Percentiles rank a stretch among this genome's conserved stretches.
Evolutionary conservation across 2,329 filamentous ascomycete species (phyloP).

Genomic region (Fusarium bulbicola): DNA sequence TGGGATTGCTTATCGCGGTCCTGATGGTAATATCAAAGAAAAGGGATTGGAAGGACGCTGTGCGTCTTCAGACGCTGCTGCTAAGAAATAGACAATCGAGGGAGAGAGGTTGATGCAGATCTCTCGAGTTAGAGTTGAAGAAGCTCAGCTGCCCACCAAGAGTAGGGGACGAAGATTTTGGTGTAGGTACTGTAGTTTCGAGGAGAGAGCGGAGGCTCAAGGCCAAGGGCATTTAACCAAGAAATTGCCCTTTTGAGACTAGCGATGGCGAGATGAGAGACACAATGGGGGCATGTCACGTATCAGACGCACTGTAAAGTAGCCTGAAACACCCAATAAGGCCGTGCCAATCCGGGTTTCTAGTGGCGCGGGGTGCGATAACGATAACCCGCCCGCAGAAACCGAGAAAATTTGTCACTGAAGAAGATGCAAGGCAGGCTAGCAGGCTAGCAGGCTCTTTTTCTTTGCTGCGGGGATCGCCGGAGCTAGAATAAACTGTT

Average conservation of each 20-base stretch:
- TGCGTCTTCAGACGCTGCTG: background rate
- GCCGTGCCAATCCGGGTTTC: slow-evolving; percentile 13
- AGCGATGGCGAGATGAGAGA: slow-evolving; percentile 23
- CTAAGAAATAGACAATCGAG: background rate
- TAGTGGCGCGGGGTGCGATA: slow-evolving; percentile 51
- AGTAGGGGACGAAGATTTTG: slow-evolving; percentile 23
- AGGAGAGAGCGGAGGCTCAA: slow-evolving; percentile 25
- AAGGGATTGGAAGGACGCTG: background rate
- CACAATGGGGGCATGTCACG: slow-evolving; percentile 7
- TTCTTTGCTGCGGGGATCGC: slow-evolving; percentile 6
- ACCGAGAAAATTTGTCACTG: slow-evolving; percentile 1
- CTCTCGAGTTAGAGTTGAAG: slow-evolving; percentile 25
- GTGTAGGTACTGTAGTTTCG: slow-evolving; percentile 25
- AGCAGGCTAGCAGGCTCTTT: background rate
- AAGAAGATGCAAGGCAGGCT: background rate
- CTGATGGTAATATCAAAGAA: background rate
- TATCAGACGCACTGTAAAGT: background rate
- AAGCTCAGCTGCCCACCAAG: slow-evolving; percentile 32
- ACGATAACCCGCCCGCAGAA: slow-evolving; percentile 48
- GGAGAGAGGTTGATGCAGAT: background rate
- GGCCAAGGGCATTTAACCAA: background rate
- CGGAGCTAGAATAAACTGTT: slow-evolving; percentile 2
- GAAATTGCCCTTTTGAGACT: slow-evolving; percentile 10
- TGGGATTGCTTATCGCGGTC: background rate
- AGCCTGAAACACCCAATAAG: slow-evolving; percentile 19